Percentiles rank a stretch among this genome's conserved stretches.
Conservation (phyloP, 2,329 filamentous ascomycete genomes). For the Aspergillus puulaauensis region DNA sequence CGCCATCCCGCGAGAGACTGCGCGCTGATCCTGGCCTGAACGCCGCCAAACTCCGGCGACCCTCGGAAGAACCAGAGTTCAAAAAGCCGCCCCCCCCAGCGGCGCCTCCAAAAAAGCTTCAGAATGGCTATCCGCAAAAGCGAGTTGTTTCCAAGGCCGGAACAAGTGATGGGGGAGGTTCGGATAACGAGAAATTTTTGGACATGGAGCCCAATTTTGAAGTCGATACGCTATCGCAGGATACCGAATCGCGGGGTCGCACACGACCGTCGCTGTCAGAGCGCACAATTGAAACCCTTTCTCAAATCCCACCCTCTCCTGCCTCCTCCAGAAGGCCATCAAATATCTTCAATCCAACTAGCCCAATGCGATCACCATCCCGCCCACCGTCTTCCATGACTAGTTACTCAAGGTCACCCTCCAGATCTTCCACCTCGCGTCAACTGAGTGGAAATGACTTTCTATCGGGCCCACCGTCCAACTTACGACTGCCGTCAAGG, state of each 20-base stretch:
- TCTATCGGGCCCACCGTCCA: conserved; percentile 29
- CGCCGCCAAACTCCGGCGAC: conserved; percentile 36
- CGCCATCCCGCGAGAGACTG: conserved; percentile 50
- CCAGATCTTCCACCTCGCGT: conserved; percentile 46
- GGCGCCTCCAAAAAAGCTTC: conserved; percentile 24
- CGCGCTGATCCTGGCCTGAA: conserved; percentile 42
- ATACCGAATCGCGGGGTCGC: conserved; percentile 25
- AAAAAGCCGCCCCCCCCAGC: conserved; percentile 33
- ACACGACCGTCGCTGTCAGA: conserved; percentile 60
- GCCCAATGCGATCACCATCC: conserved; percentile 61
- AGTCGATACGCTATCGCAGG: conserved; percentile 19
- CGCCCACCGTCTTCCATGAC: conserved; percentile 63
- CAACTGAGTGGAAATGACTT: conserved; percentile 58
- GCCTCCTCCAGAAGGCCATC: conserved; percentile 65
- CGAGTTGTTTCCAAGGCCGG: conserved; percentile 23
- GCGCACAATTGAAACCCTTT: conserved; percentile 80
- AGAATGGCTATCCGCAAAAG: conserved; percentile 16
- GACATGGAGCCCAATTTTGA: conserved; percentile 12
- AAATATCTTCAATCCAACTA: conserved; percentile 69
- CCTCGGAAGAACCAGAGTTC: conserved; percentile 39
- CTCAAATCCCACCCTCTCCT: conserved; percentile 76
- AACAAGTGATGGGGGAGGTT: conserved; percentile 18
- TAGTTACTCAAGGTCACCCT: conserved; percentile 41
- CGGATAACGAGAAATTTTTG: conserved; percentile 13
- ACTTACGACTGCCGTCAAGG: conserved; percentile 34